These are phyloP conservation scores for Aurinia saxatilis DNA, from an alignment of 345 rosid species.

Conservation along the genomic window DNA sequence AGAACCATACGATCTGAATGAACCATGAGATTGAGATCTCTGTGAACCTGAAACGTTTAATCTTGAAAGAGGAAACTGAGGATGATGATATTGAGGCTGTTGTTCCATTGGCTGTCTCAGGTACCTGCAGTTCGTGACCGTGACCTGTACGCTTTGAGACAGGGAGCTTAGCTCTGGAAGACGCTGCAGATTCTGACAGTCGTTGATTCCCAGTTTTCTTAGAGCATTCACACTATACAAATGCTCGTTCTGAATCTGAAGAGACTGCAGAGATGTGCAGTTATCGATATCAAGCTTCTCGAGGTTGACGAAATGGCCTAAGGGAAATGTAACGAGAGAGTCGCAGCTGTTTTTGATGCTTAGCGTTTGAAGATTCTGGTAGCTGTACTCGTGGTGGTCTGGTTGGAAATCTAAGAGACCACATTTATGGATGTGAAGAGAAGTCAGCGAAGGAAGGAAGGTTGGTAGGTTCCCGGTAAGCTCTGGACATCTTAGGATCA, in stretches of 20 bases:
- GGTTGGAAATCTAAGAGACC: slow-evolving; percentile 18
- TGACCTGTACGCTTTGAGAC: slow-evolving; percentile 1
- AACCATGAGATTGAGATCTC: slow-evolving; percentile 23
- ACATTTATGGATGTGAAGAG: slow-evolving; percentile 23
- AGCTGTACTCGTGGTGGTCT: slow-evolving; percentile 11
- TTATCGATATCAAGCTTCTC: slow-evolving; percentile 17
- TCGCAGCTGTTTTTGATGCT: slow-evolving; percentile 27
- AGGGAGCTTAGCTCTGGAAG: slow-evolving; percentile 8
- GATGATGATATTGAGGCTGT: background rate
- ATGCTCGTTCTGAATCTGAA: slow-evolving; percentile 17
- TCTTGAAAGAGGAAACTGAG: slow-evolving; percentile 8
- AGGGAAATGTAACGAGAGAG: slow-evolving; percentile 21
- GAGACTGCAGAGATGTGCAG: slow-evolving; percentile 19
- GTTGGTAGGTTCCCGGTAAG: slow-evolving; percentile 20
- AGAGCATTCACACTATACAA: background rate
- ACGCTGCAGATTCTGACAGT: slow-evolving; percentile 24
- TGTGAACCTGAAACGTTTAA: slow-evolving; percentile 7
- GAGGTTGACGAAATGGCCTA: slow-evolving; percentile 22
- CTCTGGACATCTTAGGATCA: slow-evolving; percentile 23
- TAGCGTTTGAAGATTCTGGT: slow-evolving; percentile 20
- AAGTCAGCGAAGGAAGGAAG: slow-evolving; percentile 26
- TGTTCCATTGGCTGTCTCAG: slow-evolving; percentile 13
- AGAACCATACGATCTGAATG: slow-evolving; percentile 20
- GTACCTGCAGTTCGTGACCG: slow-evolving; percentile 22
- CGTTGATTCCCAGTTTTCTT: slow-evolving; percentile 17